Evolutionary conservation across 371 early-diverging fungal species (phyloP).

Genomic region (Mucor irregularis): DNA sequence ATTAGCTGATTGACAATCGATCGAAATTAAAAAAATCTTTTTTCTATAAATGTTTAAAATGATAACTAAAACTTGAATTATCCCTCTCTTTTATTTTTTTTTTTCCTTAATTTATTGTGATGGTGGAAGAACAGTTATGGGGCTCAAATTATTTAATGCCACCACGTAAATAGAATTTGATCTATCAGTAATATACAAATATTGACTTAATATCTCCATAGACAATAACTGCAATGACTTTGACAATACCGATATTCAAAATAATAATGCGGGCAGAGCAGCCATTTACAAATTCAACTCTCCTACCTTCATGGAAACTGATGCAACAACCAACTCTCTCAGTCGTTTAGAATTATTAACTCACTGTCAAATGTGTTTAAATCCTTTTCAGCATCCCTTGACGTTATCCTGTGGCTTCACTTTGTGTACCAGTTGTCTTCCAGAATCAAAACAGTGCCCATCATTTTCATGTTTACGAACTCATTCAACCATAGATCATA

Average conservation of each 20-base stretch:
- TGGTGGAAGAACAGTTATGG: too few species aligned
- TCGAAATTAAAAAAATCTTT: background rate
- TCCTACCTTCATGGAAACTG: background rate
- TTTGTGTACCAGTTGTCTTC: conserved; percentile 28
- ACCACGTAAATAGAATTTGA: too few species aligned
- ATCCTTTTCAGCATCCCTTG: conserved; percentile 6
- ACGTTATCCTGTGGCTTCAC: conserved; percentile 47
- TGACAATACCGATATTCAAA: too few species aligned
- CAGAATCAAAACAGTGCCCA: conserved; percentile 41
- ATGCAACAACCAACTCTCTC: background rate
- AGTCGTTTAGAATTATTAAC: conserved; percentile 3
- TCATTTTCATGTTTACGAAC: conserved; percentile 37
- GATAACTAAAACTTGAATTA: too few species aligned
- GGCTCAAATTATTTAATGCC: too few species aligned
- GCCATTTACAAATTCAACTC: conserved; percentile 12
- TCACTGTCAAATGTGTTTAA: conserved; percentile 9
- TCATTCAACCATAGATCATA: conserved; percentile 4
- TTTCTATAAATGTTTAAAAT: too few species aligned
- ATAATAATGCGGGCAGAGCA: background rate
- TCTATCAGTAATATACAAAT: too few species aligned
- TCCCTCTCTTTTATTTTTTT: too few species aligned
- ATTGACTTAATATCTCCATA: too few species aligned
- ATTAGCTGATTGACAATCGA: background rate
- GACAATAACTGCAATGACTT: too few species aligned
- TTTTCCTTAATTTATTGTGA: too few species aligned